Percentiles rank a stretch among this genome's conserved stretches.
phyloP scores from a whole-genome alignment of 208 protist genomes.

The Trypanosoma cruzi region DNA sequence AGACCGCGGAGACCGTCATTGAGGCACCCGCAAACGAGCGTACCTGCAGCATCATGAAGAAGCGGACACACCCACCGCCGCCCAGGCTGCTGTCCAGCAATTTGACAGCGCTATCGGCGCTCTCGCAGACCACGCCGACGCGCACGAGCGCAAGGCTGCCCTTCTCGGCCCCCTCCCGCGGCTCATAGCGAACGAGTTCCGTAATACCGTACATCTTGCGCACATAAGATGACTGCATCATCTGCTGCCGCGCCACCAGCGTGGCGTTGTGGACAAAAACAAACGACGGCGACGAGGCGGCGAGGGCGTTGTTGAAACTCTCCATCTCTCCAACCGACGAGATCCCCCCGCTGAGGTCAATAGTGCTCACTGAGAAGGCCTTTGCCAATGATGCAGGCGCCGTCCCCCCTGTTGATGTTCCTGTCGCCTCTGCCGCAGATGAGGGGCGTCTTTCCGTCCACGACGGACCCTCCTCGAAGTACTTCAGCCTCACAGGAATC shows the following conservation, averaged over 20 bases:
- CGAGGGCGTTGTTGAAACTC: conserved; percentile 54
- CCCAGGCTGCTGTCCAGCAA: conserved; percentile 32
- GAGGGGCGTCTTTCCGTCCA: conserved; percentile 57
- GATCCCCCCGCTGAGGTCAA: conserved; percentile 53
- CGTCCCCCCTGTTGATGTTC: conserved; percentile 1
- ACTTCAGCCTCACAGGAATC: conserved; percentile 60
- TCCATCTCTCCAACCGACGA: conserved; percentile 46
- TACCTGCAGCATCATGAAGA: conserved; percentile 49
- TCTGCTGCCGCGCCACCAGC: conserved; percentile 35
- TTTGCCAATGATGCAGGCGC: conserved; percentile 31
- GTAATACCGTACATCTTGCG: conserved; percentile 74
- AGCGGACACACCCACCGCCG: conserved; percentile 38
- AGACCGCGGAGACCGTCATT: conserved; percentile 51
- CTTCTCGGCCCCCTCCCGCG: conserved; percentile 43
- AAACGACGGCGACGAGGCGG: conserved; percentile 46
- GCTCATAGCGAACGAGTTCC: conserved; percentile 56
- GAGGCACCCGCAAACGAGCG: conserved; percentile 35
- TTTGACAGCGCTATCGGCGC: conserved; percentile 44
- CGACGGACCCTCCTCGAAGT: conserved; percentile 64
- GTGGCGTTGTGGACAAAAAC: conserved; percentile 74
- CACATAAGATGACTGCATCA: conserved; percentile 55
- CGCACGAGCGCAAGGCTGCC: conserved; percentile 66
- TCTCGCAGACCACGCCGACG: conserved; percentile 56
- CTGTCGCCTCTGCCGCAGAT: neutral
- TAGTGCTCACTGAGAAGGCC: conserved; percentile 60